Evolutionary conservation across 768 basidiomycete genomes (phyloP).

Genomic region (Roridomyces roridus): DNA sequence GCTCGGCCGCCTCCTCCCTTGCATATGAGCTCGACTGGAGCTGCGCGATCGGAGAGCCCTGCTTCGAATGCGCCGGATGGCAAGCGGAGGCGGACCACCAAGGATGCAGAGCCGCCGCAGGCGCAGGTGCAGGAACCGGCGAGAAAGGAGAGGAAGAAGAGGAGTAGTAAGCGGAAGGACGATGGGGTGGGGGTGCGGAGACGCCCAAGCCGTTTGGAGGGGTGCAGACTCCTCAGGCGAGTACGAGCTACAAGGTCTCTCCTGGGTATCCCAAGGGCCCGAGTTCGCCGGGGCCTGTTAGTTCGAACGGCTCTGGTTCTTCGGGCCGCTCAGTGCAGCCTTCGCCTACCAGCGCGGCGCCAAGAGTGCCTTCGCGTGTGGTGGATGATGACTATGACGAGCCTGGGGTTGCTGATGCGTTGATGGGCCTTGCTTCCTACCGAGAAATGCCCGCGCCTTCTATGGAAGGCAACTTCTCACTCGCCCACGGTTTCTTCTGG

Average conservation of each 20-base stretch:
- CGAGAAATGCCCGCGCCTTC: slow-evolving; percentile 35
- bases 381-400: slow-evolving; percentile 97
- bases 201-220: slow-evolving; percentile 47
- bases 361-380: slow-evolving; percentile 65
- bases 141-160: slow-evolving; percentile 66
- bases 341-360: slow-evolving; percentile 68
- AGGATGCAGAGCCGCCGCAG: slow-evolving; percentile 55
- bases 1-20: slow-evolving; percentile 32
- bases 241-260: slow-evolving; percentile 33
- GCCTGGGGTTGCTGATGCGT: slow-evolving; percentile 79
- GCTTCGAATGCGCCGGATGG: slow-evolving; percentile 2
- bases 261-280: slow-evolving; percentile 46
- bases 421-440: slow-evolving; percentile 71
- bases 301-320: slow-evolving; percentile 70
- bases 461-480: slow-evolving; percentile 46
- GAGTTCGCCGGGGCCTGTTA: slow-evolving; percentile 65
- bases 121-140: slow-evolving; percentile 47
- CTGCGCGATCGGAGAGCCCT: slow-evolving; percentile 49
- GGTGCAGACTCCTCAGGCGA: slow-evolving; percentile 31
- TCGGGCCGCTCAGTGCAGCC: slow-evolving; percentile 71
- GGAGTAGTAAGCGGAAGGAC: slow-evolving; percentile 50
- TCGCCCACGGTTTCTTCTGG: slow-evolving; percentile 67
- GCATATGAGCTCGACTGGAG: slow-evolving; percentile 7
- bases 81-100: slow-evolving; percentile 45
- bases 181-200: slow-evolving; percentile 51